A percentile compares a stretch with the other conserved stretches of the same genome.
Conservation (phyloP, 352 stramenopile genomes). For the Blastocystis sp. region DNA sequence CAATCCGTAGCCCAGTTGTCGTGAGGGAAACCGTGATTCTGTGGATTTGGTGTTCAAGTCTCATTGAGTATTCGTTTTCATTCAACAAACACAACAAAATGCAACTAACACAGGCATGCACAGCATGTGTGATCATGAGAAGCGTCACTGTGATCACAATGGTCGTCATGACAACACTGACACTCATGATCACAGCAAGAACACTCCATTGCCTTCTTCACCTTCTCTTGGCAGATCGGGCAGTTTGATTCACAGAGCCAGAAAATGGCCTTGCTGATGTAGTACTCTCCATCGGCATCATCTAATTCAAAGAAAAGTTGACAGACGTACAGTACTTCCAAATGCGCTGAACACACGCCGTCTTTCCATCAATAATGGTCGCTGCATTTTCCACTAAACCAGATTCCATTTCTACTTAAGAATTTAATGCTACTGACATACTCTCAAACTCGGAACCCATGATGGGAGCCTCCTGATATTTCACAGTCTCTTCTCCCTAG, state of each 20-base stretch:
- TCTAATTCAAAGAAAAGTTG: neutral
- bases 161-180: neutral
- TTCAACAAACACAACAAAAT: slow-evolving; percentile 13
- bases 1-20: neutral
- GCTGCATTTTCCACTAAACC: neutral
- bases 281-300: slow-evolving; percentile 17
- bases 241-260: neutral
- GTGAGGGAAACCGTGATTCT: neutral
- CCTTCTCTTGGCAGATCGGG: neutral
- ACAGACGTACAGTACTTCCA: neutral
- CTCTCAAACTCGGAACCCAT: neutral
- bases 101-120: neutral
- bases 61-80: neutral
- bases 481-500: neutral
- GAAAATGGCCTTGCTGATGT: slow-evolving; percentile 27
- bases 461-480: neutral
- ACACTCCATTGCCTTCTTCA: neutral
- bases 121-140: too few relatives aligned
- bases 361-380: neutral
- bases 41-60: neutral
- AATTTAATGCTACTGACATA: neutral
- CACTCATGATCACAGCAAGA: neutral
- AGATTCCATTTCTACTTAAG: neutral
- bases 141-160: too few relatives aligned
- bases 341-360: neutral